Evolutionary conservation across 495 filamentous ascomycete genomes (phyloP).

Genomic region (Neurospora sp.): DNA sequence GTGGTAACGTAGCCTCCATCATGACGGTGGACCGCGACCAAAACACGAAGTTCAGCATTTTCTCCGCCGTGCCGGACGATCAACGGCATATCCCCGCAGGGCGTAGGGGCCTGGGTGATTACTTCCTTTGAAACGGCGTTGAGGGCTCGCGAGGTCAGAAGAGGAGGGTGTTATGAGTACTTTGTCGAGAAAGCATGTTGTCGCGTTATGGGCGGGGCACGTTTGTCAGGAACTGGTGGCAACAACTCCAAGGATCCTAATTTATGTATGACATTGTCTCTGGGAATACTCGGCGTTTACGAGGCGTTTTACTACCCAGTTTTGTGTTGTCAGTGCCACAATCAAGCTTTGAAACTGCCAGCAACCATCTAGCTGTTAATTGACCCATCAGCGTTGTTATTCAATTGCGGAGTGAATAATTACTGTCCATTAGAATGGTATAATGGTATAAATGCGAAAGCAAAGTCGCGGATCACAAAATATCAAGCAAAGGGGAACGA

Average conservation of each 20-base stretch:
- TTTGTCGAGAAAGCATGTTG: neutral
- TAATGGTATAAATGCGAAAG: neutral
- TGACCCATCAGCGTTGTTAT: neutral
- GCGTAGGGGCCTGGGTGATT: slow-evolving; percentile 76
- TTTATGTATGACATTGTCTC: neutral
- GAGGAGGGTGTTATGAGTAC: neutral
- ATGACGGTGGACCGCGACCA: slow-evolving; percentile 85
- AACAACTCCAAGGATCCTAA: neutral
- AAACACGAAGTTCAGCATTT: slow-evolving; percentile 84
- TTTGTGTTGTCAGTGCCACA: neutral
- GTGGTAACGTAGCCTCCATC: slow-evolving; percentile 93
- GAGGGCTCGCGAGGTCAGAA: neutral
- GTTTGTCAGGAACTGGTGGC: neutral
- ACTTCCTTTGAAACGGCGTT: slow-evolving; percentile 63
- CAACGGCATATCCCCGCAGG: slow-evolving; percentile 76
- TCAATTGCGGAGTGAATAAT: neutral
- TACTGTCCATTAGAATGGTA: no score
- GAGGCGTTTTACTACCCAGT: neutral
- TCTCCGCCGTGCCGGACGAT: slow-evolving; percentile 87
- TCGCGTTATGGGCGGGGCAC: neutral
- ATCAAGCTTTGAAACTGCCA: neutral
- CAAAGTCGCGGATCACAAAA: neutral
- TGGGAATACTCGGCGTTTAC: neutral
- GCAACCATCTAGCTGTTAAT: neutral
- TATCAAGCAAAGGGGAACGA: no score